phyloP scores from a whole-genome alignment of 1,284 basidiomycete genomes.

The Rhodotorula sp. region DNA sequence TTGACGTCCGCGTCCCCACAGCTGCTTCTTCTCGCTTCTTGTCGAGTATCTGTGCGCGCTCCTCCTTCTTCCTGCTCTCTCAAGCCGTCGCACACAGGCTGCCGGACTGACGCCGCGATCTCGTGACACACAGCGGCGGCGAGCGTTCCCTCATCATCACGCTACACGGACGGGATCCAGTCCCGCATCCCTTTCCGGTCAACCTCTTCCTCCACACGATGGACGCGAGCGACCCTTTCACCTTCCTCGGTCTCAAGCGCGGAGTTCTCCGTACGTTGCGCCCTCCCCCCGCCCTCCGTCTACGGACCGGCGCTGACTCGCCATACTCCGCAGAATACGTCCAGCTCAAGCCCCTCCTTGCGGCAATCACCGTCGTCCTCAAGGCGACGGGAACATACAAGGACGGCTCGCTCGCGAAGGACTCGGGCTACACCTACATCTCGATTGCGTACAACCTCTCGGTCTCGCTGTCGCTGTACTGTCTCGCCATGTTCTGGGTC shows the following conservation, averaged over 20 bases:
- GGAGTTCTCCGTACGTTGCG: conserved; percentile 80
- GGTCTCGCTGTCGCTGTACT: conserved; percentile 75
- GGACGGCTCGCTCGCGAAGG: conserved; percentile 79
- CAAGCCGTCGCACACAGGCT: too few relatives aligned
- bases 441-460: conserved; percentile 70
- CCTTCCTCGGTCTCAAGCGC: conserved; percentile 88
- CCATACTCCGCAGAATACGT: conserved; percentile 76
- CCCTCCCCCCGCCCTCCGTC: accelerated
- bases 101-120: too few relatives aligned
- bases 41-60: conserved; percentile 48
- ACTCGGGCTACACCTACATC: conserved; percentile 90
- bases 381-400: conserved; percentile 85
- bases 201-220: conserved; percentile 69
- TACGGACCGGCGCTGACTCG: not conserved
- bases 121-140: conserved; percentile 70
- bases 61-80: conserved; percentile 41
- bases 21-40: conserved; percentile 52
- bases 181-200: conserved; percentile 81
- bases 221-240: conserved; percentile 90
- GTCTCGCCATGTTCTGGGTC: conserved; percentile 92
- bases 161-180: conserved; percentile 84
- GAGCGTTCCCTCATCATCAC: conserved; percentile 89
- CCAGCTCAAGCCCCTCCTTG: conserved; percentile 90
- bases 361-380: conserved; percentile 77
- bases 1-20: conserved; percentile 13